A percentile compares a stretch with the other conserved stretches of the same genome.
phyloP scores from a whole-genome alignment of 352 stramenopile genomes.

The Phytophthora europaea region DNA sequence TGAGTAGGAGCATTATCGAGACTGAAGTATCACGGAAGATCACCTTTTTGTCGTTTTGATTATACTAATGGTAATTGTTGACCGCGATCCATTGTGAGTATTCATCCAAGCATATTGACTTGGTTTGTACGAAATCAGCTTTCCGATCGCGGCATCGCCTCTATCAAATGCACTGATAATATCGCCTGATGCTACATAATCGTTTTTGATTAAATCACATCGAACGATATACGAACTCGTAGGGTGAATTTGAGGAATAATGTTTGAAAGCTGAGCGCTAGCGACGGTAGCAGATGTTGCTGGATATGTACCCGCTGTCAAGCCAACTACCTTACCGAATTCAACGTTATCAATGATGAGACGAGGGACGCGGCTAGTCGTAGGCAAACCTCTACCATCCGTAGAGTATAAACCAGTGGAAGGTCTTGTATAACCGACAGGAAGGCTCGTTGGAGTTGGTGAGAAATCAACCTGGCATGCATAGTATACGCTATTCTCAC shows the following conservation, averaged over 20 bases:
- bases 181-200: slow-evolving; percentile 23
- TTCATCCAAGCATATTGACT: slow-evolving; percentile 27
- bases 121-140: slow-evolving; percentile 15
- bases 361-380: slow-evolving; percentile 3
- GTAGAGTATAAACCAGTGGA: slow-evolving; percentile 9
- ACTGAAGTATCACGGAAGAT: slow-evolving; percentile 7
- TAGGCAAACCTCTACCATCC: slow-evolving; percentile 19
- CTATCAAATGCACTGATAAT: slow-evolving; percentile 17
- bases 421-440: slow-evolving; percentile 3
- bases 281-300: slow-evolving; percentile 3
- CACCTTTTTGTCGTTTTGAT: slow-evolving; percentile 18
- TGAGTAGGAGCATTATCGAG: slow-evolving; percentile 17
- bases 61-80: slow-evolving; percentile 11
- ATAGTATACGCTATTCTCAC: slow-evolving; percentile 19
- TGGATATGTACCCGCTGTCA: slow-evolving; percentile 16
- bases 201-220: slow-evolving; percentile 32
- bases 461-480: slow-evolving; percentile 13
- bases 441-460: background rate
- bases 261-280: background rate
- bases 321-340: slow-evolving; percentile 15
- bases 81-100: slow-evolving; percentile 8
- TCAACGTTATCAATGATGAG: slow-evolving; percentile 25
- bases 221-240: slow-evolving; percentile 19
- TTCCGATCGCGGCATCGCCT: slow-evolving; percentile 9
- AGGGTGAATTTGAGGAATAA: slow-evolving; percentile 21